Conservation (phyloP, 768 basidiomycete genomes). For the Crepidotus variabilis region DNA sequence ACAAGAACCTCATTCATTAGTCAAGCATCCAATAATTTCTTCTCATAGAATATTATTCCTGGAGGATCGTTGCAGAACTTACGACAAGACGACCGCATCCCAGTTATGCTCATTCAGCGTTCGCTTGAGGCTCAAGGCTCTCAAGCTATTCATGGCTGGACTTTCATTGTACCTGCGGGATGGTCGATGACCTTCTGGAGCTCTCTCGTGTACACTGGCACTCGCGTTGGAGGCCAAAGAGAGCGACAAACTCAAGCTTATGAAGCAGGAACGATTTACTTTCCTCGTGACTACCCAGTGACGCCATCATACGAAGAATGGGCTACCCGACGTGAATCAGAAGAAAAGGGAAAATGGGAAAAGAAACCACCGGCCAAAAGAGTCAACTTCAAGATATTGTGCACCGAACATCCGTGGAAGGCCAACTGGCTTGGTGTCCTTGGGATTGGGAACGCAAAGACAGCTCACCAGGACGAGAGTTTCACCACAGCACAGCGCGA, state of each 20-base stretch:
- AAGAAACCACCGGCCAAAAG: constrained; percentile 87
- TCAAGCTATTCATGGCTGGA: constrained; percentile 78
- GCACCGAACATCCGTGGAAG: constrained; percentile 67
- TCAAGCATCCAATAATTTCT: background rate
- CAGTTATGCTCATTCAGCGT: constrained; percentile 79
- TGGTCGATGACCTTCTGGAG: constrained; percentile 90
- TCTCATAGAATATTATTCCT: constrained; percentile 64
- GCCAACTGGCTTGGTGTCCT: constrained; percentile 75
- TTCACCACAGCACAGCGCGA: too few species aligned
- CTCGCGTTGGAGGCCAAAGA: constrained; percentile 80
- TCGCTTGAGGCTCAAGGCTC: constrained; percentile 44
- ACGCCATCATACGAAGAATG: constrained; percentile 51
- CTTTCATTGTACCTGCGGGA: constrained; percentile 77
- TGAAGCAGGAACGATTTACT: constrained; percentile 72
- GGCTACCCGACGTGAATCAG: constrained; percentile 41
- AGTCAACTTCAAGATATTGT: constrained; percentile 62
- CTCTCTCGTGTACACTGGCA: constrained; percentile 79
- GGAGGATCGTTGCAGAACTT: constrained; percentile 66
- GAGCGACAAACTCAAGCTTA: constrained; percentile 80
- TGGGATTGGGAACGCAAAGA: constrained; percentile 32
- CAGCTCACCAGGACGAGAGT: background rate
- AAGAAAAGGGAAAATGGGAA: constrained; percentile 65
- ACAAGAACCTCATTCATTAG: background rate
- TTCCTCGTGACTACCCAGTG: constrained; percentile 78
- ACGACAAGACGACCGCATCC: constrained; percentile 79